phyloP scores from a whole-genome alignment of 108 stramenopile genomes.

The Discostella stelligeroides region DNA sequence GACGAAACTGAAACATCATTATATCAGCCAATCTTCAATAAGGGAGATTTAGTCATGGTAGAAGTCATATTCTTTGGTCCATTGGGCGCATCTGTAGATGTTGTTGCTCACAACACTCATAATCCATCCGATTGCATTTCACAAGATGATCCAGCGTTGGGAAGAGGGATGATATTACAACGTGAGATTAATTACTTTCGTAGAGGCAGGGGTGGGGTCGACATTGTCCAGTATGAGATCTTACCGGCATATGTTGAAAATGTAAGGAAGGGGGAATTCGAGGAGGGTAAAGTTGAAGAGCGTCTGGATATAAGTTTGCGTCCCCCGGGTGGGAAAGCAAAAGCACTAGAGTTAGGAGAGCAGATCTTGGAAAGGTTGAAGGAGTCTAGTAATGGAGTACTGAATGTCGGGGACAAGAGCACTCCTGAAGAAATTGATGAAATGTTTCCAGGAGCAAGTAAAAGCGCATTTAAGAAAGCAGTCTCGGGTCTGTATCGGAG shows the following conservation, averaged over 20 bases:
- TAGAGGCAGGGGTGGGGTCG: slow-evolving; percentile 62
- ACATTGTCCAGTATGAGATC: slow-evolving; percentile 77
- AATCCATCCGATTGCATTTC: slow-evolving; percentile 59
- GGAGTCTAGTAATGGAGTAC: slow-evolving; percentile 28
- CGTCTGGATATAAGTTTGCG: slow-evolving; percentile 71
- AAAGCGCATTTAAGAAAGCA: slow-evolving; percentile 58
- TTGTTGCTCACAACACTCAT: slow-evolving; percentile 65
- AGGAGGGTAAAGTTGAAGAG: slow-evolving; percentile 51
- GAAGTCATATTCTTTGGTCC: slow-evolving; percentile 81
- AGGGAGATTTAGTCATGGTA: slow-evolving; percentile 72
- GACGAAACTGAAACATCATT: slow-evolving; percentile 16
- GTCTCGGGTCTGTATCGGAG: slow-evolving; percentile 68
- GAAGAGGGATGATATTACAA: slow-evolving; percentile 73
- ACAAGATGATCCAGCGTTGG: slow-evolving; percentile 65
- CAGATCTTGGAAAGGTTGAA: slow-evolving; percentile 64
- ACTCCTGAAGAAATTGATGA: slow-evolving; percentile 68
- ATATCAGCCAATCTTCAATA: slow-evolving; percentile 52
- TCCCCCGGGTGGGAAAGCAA: slow-evolving; percentile 72
- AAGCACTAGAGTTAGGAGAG: slow-evolving; percentile 55
- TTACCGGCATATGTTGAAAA: slow-evolving; percentile 76
- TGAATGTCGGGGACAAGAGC: slow-evolving; percentile 80
- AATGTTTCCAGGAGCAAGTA: slow-evolving; percentile 74
- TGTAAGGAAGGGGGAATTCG: slow-evolving; percentile 51
- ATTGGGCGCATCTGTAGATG: slow-evolving; percentile 74
- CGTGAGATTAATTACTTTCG: slow-evolving; percentile 81